phyloP scores from a whole-genome alignment of 495 filamentous ascomycete species.

The Cenococcum geophilum region DNA sequence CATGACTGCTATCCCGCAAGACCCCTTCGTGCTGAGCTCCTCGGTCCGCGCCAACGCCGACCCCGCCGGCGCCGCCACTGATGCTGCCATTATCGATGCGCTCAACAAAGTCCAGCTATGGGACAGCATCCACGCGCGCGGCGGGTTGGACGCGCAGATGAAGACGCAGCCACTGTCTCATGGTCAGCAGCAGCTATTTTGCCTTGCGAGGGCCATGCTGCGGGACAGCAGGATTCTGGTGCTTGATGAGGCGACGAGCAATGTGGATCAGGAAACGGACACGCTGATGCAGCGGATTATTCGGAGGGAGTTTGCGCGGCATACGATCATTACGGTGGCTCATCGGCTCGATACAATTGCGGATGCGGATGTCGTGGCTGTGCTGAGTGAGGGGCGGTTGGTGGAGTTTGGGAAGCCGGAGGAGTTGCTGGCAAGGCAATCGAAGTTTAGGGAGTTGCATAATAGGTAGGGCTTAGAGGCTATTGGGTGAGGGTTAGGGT shows the following conservation, averaged over 20 bases:
- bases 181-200: constrained; percentile 55
- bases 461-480: background rate
- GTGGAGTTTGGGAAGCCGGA: constrained; percentile 45
- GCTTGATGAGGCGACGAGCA: constrained; percentile 54
- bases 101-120: constrained; percentile 14
- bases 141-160: constrained; percentile 12
- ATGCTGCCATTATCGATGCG: constrained; percentile 5
- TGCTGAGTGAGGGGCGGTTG: constrained; percentile 45
- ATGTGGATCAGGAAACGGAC: constrained; percentile 52
- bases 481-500: too few relatives aligned
- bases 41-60: constrained; percentile 13
- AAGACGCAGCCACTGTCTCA: constrained; percentile 47
- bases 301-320: constrained; percentile 49
- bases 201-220: constrained; percentile 53
- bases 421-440: constrained; percentile 23
- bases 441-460: background rate
- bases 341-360: constrained; percentile 57
- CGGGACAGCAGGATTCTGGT: constrained; percentile 51
- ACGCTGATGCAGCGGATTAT: constrained; percentile 55
- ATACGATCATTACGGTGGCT: constrained; percentile 57
- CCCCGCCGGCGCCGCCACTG: background rate
- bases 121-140: constrained; percentile 10
- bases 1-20: constrained; percentile 57
- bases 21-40: constrained; percentile 54
- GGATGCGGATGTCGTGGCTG: constrained; percentile 48